Conservation (phyloP, 2,329 filamentous ascomycete genomes). For the Colletotrichum agaves region DNA sequence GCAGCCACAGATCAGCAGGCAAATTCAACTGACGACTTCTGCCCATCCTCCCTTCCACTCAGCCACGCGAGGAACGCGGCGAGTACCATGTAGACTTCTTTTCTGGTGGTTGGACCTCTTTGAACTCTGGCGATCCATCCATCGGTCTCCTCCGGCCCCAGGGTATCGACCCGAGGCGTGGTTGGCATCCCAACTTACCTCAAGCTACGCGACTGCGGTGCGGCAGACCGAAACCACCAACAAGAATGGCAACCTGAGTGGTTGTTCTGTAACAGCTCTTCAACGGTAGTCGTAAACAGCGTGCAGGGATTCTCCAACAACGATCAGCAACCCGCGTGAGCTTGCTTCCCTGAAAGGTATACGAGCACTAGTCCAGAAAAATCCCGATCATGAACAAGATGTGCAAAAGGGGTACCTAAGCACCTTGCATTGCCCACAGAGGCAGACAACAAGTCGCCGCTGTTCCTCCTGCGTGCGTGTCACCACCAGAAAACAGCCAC, state of each 20-base stretch:
- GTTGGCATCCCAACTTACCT: constrained; percentile 3
- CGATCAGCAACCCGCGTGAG: constrained; percentile 17
- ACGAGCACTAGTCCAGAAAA: not conserved
- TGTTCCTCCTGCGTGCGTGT: constrained; percentile 5
- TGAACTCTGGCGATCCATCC: not conserved
- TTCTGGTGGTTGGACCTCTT: constrained; percentile 13
- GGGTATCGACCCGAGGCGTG: not conserved
- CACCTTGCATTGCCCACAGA: no score
- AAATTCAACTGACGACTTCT: not conserved
- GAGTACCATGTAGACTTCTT: not conserved
- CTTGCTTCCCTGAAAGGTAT: not conserved
- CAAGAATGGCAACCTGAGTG: not conserved
- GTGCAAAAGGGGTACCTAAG: not conserved
- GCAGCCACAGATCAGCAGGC: constrained; percentile 26
- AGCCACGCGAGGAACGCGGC: constrained; percentile 15
- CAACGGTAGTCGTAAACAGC: not conserved
- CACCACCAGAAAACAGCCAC: constrained; percentile 11
- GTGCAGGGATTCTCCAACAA: constrained; percentile 29
- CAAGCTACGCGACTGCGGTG: not conserved
- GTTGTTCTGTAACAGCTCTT: constrained; percentile 4
- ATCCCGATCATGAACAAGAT: not conserved
- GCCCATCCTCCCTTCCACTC: not conserved
- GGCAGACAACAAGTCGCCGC: not conserved
- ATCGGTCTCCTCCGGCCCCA: not conserved
- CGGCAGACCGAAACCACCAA: not conserved